These are phyloP conservation scores for Lizanozyma gosingica DNA, from an alignment of 1,139 yeast genomes.

Conservation along the genomic window DNA sequence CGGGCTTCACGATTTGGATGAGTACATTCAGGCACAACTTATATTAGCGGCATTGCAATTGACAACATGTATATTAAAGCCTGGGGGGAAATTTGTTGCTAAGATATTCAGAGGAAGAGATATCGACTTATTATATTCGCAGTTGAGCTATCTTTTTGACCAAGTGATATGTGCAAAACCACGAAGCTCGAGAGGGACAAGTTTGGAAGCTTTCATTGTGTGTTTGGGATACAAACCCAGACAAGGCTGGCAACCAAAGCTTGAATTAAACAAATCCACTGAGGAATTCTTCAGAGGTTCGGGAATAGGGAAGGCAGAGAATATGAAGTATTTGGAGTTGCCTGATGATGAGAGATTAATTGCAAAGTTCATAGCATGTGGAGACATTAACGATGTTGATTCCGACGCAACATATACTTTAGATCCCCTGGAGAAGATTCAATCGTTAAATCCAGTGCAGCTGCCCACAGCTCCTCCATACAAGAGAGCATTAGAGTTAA, in stretches of 20 bases:
- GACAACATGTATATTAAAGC: slow-evolving; percentile 77
- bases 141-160: slow-evolving; percentile 75
- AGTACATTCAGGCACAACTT: slow-evolving; percentile 90
- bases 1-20: slow-evolving; percentile 92
- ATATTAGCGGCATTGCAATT: slow-evolving; percentile 84
- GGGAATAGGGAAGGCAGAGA: slow-evolving; percentile 44
- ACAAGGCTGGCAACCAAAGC: slow-evolving; percentile 67
- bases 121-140: slow-evolving; percentile 83
- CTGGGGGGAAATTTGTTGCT: slow-evolving; percentile 92
- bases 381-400: slow-evolving; percentile 78
- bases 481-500: slow-evolving; percentile 81
- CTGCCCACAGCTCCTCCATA: slow-evolving; percentile 96
- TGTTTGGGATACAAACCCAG: slow-evolving; percentile 83
- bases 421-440: slow-evolving; percentile 26
- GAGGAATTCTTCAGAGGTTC: slow-evolving; percentile 74
- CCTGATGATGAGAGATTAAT: slow-evolving; percentile 56
- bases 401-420: slow-evolving; percentile 90
- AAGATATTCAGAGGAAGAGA: slow-evolving; percentile 94
- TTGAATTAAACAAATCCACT: slow-evolving; percentile 52
- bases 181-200: slow-evolving; percentile 86
- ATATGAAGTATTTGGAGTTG: slow-evolving; percentile 31
- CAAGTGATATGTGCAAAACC: slow-evolving; percentile 93
- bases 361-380: slow-evolving; percentile 91
- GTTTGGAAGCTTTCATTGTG: slow-evolving; percentile 87
- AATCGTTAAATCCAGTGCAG: slow-evolving; percentile 79